Percentiles rank a stretch among this genome's conserved stretches.
Conservation (phyloP, 257 asterid species). For the Solanum bukasovii region DNA sequence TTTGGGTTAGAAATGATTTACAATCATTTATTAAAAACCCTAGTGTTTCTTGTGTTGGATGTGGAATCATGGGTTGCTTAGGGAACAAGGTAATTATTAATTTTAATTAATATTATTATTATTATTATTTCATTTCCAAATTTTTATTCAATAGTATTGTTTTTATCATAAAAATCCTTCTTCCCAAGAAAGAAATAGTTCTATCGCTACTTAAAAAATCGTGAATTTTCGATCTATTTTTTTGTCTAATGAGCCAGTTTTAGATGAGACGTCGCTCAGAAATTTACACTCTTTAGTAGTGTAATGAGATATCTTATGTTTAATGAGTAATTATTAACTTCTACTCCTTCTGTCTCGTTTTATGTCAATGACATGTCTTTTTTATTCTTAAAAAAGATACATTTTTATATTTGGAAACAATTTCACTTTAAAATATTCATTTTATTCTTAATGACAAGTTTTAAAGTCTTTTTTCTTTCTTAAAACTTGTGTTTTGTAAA, state of each 20-base stretch:
- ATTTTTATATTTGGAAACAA: neutral
- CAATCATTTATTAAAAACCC: conserved; percentile 30
- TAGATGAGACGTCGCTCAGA: neutral
- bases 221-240: neutral
- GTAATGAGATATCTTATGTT: neutral
- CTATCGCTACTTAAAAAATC: neutral
- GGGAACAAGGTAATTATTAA: conserved; percentile 44
- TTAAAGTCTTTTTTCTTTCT: neutral
- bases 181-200: neutral
- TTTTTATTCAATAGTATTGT: neutral
- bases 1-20: conserved; percentile 50
- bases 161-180: neutral
- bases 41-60: conserved; percentile 54
- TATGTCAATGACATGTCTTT: neutral
- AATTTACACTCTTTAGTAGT: neutral
- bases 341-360: neutral
- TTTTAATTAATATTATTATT: neutral
- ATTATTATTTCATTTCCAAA: neutral
- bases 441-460: neutral
- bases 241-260: neutral
- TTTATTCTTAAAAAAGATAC: neutral
- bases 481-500: neutral
- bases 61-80: conserved; percentile 60
- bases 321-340: neutral
- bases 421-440: neutral